A percentile compares a stretch with the other conserved stretches of the same genome.
These are phyloP conservation scores for Larix kaempferi DNA, from an alignment of 75 land plant species.

Conservation along the genomic window DNA sequence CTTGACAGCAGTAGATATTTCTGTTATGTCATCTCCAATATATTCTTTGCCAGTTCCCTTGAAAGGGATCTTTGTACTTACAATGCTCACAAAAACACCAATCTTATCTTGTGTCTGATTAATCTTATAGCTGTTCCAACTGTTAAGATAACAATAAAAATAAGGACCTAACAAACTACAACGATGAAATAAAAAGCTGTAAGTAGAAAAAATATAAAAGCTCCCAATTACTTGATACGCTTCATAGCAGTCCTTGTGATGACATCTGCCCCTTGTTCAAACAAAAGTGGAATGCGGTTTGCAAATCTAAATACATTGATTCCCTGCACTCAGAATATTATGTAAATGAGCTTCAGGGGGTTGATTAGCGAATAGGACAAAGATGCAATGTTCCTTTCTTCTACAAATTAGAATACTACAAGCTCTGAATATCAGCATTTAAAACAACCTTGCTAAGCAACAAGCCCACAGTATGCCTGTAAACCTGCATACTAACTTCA, in stretches of 20 bases:
- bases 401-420: neutral
- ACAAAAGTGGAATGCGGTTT: slow-evolving; percentile 95
- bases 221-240: slow-evolving; percentile 74
- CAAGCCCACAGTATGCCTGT: too few relatives aligned
- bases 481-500: too few relatives aligned
- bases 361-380: neutral
- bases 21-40: slow-evolving; percentile 97
- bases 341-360: neutral
- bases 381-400: neutral
- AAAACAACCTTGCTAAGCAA: too few relatives aligned
- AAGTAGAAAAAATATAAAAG: neutral
- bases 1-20: slow-evolving; percentile 96
- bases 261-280: slow-evolving; percentile 99
- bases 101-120: slow-evolving; percentile 96
- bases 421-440: neutral
- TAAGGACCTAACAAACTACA: neutral
- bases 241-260: slow-evolving; percentile 93
- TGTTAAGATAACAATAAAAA: slow-evolving; percentile 20
- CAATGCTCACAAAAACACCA: slow-evolving; percentile 98
- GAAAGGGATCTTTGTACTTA: slow-evolving; percentile 98
- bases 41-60: slow-evolving; percentile 99
- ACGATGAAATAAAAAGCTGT: neutral
- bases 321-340: slow-evolving; percentile 47
- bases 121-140: slow-evolving; percentile 96
- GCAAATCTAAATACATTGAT: slow-evolving; percentile 96